A percentile compares a stretch with the other conserved stretches of the same genome.
phyloP scores from a whole-genome alignment of 1,139 yeast genomes.

The Hansenula sp. region DNA sequence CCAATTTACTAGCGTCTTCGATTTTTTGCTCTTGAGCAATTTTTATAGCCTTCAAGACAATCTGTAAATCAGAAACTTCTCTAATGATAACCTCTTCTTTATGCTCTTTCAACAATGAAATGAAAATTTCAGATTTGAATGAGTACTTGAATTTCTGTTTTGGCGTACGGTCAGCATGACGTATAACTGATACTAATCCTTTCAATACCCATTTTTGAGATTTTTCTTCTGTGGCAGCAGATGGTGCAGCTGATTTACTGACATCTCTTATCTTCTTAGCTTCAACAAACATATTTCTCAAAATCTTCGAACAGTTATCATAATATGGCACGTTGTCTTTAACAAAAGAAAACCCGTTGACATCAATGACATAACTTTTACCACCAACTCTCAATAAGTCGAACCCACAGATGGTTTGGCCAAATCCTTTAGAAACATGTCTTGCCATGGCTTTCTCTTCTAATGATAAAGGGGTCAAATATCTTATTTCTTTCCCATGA shows the following conservation, averaged over 20 bases:
- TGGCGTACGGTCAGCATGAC: constrained; percentile 99
- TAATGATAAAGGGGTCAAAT: constrained; percentile 71
- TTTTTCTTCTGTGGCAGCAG: constrained; percentile 53
- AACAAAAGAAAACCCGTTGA: constrained; percentile 96
- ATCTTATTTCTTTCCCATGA: constrained; percentile 94
- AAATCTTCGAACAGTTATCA: constrained; percentile 74
- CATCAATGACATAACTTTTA: constrained; percentile 90
- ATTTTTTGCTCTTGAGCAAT: constrained; percentile 74
- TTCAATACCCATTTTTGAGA: constrained; percentile 97
- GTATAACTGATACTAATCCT: constrained; percentile 84
- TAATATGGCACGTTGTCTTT: constrained; percentile 88
- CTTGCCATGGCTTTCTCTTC: constrained; percentile 80
- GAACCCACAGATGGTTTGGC: constrained; percentile 98
- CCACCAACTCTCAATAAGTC: constrained; percentile 90
- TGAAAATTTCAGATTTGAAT: constrained; percentile 81
- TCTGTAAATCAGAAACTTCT: constrained; percentile 79
- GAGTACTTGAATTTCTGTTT: constrained; percentile 97
- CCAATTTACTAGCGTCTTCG: constrained; percentile 77
- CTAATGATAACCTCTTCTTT: constrained; percentile 94
- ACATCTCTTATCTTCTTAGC: constrained; percentile 53
- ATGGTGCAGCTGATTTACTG: constrained; percentile 26
- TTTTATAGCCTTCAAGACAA: constrained; percentile 80
- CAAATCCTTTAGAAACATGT: constrained; percentile 69
- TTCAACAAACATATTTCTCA: constrained; percentile 66
- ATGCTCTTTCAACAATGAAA: constrained; percentile 87